Evolutionary conservation across 352 stramenopile species (phyloP), one percentile per base, ranked within the genome.

Genomic region (Pythium sukuiense): DNA sequence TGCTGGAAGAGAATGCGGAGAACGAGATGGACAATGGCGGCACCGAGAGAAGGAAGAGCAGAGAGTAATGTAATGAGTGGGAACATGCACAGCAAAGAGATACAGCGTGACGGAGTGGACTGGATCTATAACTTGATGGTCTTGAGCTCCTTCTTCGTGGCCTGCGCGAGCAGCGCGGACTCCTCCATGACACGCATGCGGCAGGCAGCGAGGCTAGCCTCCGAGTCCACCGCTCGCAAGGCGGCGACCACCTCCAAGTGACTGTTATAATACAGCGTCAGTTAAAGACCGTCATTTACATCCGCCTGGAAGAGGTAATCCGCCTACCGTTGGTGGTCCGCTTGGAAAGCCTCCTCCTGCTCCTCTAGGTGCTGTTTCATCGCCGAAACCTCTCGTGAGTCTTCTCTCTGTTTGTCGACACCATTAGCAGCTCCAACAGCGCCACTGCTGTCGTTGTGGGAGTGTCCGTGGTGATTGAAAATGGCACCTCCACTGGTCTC

Each of bases 61-160:
- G 0, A 43, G 12, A 43, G 35, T 12, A 2, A 12, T 20, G 45
- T n/a, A 9, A 3, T 29, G 20, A 24, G 20, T 52, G 45, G 45
- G n/a, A 52, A 52, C n/a, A 29, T 52, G 45, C 45, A 52, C 4
- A 48, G 11, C 12, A 6, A 6, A 30, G 45, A 29, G 13, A 63
- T 56, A 63, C 26, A 61, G 24, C 5, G 30, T 13, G 24, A 63
- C 14, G 55, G 24, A 1, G 30, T 13, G 24, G 26, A 59, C 29
- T 13, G 48, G 26, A 58, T 50, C 37, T 56, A 73, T 3, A 73
- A 30, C 27, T 67, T 67, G 56, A 73, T 55, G 57, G 65, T 59
- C 24, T 66, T 58, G 30, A 54, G 49, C 32, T 65, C 57, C 33
- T 67, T 73, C 8, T 14, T 39, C 2, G 29, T 8, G 5, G 54